Conservation (phyloP, 2,329 filamentous ascomycete genomes). For the Penicillium sp. region DNA sequence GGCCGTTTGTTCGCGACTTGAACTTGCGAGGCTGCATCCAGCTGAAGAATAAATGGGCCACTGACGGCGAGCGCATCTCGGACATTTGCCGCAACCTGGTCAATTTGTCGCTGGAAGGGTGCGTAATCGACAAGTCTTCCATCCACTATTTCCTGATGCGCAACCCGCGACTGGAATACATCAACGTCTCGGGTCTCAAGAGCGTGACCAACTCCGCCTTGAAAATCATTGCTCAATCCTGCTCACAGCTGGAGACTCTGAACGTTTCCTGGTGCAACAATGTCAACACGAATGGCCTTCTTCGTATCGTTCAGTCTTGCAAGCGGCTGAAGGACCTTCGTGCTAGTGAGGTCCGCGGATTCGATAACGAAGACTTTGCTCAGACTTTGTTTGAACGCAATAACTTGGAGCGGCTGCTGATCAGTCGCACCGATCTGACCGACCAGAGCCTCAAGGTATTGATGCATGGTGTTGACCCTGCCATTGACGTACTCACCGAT, state of each 20-base stretch:
- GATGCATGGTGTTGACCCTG: conserved; percentile 72
- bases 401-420: conserved; percentile 75
- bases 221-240: conserved; percentile 80
- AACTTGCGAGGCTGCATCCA: conserved; percentile 92
- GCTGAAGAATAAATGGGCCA: conserved; percentile 76
- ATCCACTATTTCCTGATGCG: conserved; percentile 77
- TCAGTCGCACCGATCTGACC: conserved; percentile 75
- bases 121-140: conserved; percentile 75
- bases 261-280: conserved; percentile 94
- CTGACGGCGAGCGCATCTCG: conserved; percentile 68
- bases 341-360: conserved; percentile 78
- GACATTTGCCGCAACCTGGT: conserved; percentile 84
- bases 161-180: conserved; percentile 75
- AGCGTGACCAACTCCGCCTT: conserved; percentile 78
- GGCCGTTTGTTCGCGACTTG: conserved; percentile 86
- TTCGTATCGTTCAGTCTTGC: conserved; percentile 71
- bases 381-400: conserved; percentile 76
- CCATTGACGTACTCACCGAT: conserved; percentile 78
- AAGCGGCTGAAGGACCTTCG: conserved; percentile 74
- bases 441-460: conserved; percentile 74
- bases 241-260: conserved; percentile 76
- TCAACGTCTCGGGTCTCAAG: conserved; percentile 82
- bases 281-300: conserved; percentile 75
- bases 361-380: conserved; percentile 73
- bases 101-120: conserved; percentile 86